Evolutionary conservation across 1,139 yeast genomes (phyloP).

Genomic region (Meyerozyma sp.): DNA sequence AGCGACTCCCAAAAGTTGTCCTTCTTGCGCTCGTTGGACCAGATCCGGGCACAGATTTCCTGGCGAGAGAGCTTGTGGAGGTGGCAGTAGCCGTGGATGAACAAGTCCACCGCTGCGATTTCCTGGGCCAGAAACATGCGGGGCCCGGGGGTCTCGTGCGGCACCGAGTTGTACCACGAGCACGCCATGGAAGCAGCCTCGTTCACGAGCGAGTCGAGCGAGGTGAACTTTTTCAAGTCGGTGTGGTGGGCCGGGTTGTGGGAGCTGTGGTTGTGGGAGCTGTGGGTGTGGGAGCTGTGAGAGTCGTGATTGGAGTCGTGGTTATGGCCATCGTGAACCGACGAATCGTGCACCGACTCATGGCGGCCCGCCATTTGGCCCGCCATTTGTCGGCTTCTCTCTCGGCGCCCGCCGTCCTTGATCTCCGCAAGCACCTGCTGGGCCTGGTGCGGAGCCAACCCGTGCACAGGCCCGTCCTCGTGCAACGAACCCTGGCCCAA

Average conservation of each 20-base stretch:
- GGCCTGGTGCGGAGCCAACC: slow-evolving; percentile 13
- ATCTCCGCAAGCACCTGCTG: slow-evolving; percentile 13
- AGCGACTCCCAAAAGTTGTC: slow-evolving; percentile 87
- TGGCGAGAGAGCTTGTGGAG: slow-evolving; percentile 57
- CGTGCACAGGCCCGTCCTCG: slow-evolving; percentile 7
- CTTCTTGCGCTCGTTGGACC: slow-evolving; percentile 80
- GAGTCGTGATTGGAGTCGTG: no score
- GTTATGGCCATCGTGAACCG: no score
- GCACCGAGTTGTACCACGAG: slow-evolving; percentile 32
- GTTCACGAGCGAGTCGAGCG: slow-evolving; percentile 29
- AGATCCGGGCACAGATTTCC: slow-evolving; percentile 74
- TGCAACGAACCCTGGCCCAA: slow-evolving; percentile 18
- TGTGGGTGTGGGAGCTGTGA: no score
- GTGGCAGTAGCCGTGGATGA: slow-evolving; percentile 62
- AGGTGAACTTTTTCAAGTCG: slow-evolving; percentile 23
- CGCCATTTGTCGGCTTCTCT: slow-evolving; percentile 1
- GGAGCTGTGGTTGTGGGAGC: no score
- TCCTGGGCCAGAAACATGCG: slow-evolving; percentile 58
- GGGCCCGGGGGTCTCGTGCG: slow-evolving; percentile 30
- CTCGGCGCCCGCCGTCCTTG: slow-evolving; percentile 4
- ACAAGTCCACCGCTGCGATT: slow-evolving; percentile 63
- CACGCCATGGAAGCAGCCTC: slow-evolving; percentile 34
- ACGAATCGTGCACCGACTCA: no score
- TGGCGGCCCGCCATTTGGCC: no score
- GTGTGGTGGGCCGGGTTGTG: slow-evolving; percentile 3